Evolutionary conservation across 305 asterid genomes (phyloP), one percentile per base, ranked within the genome.

Genomic region (Caryopteris hybrid): DNA sequence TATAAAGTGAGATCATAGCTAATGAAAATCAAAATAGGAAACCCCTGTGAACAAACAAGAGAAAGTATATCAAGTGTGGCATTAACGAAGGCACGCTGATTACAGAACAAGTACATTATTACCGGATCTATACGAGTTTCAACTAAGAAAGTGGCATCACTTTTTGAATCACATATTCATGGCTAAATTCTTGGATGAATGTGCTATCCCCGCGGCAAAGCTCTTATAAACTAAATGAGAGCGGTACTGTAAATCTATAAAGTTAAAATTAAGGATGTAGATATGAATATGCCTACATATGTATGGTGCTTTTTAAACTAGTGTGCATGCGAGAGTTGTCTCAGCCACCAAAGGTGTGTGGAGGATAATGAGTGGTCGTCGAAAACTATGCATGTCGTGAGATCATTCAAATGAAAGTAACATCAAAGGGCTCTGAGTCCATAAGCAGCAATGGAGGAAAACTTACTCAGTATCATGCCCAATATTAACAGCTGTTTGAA

Each of bases 71-170:
- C 46, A 52, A 65, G n/a, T n/a, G n/a, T n/a, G n/a, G n/a, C n/a
- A n/a, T n/a, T n/a, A n/a, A n/a, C 17, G 42, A 53, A 72, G 8
- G 66, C 43, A 64, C 18, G 64, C 52, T 64, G 67, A 16, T 64
- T 48, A 34, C 48, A 48, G 72, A 57, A 56, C 8, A 20, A 29
- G 17, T 68, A 64, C 60, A 33, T 56, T 21, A 36, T 14, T 22
- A 39, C 63, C 66, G 57, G 27, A 39, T 66, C 50, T 14, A 8
- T 50, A 47, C 25, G 52, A 38, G 13, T 7, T 57, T 66, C 31
- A 59, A 4, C n/a, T 27, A 41, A 34, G 22, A 16, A 45, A 38
- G 33, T 16, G 8, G 7, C 2, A 33, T 33, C 21, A 55, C 20
- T 54, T 53, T 43, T 20, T 31, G 33, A 43, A 53, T 18, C 70